Percentiles rank a stretch among this genome's conserved stretches.
Conservation (phyloP, 257 asterid species). For the Voacanga thouarsii region DNA sequence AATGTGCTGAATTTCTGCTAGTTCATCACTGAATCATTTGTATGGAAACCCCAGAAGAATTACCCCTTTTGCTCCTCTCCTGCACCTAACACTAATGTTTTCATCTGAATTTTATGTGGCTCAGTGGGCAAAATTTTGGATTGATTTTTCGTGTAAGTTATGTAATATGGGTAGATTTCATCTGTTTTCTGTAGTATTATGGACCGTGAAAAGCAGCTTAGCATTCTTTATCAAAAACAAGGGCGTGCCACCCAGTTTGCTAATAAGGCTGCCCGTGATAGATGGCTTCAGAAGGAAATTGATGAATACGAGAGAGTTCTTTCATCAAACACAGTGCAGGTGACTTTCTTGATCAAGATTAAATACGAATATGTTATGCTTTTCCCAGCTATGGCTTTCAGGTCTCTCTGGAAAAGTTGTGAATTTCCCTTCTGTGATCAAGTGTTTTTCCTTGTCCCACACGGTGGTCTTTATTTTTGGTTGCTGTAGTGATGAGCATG, state of each 20-base stretch:
- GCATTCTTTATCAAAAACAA: conserved; percentile 97
- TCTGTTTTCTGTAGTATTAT: conserved; percentile 56
- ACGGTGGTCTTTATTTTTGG: not conserved
- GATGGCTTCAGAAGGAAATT: conserved; percentile 91
- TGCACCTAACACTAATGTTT: not conserved
- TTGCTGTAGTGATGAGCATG: not conserved
- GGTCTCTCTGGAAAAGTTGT: not conserved
- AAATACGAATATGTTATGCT: not conserved
- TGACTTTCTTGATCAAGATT: conserved; percentile 26
- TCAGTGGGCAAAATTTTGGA: not conserved
- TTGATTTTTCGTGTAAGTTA: not conserved
- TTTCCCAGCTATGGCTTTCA: not conserved
- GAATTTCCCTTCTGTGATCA: not conserved
- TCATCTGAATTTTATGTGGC: not conserved
- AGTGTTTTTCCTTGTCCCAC: not conserved
- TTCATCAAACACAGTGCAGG: conserved; percentile 71
- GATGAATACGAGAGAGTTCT: conserved; percentile 82
- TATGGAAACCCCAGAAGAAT: not conserved
- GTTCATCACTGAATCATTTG: not conserved
- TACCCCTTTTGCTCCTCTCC: not conserved
- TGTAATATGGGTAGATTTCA: not conserved
- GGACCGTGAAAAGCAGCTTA: conserved; percentile 98
- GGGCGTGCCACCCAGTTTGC: conserved; percentile 98
- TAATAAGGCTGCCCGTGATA: conserved; percentile 84
- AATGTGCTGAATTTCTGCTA: not conserved